A percentile compares a stretch with the other conserved stretches of the same genome.
These are phyloP conservation scores for Excoecaria cochinchinensis DNA, from an alignment of 345 rosid genomes.

Conservation along the genomic window DNA sequence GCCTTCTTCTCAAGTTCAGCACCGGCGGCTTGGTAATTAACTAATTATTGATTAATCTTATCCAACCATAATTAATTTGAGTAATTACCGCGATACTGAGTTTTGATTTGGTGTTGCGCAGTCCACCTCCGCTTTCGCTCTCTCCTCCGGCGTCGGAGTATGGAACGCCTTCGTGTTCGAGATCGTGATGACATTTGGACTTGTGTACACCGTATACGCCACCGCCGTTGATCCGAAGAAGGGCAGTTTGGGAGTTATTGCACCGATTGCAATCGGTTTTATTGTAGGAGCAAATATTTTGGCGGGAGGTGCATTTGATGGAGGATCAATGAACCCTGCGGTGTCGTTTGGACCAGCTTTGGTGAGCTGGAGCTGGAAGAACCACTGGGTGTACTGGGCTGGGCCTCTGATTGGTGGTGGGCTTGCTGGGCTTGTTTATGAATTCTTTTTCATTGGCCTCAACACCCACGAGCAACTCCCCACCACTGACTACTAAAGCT, in stretches of 20 bases:
- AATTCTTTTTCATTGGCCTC: conserved; percentile 56
- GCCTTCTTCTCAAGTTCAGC: conserved; percentile 73
- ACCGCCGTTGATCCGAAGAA: conserved; percentile 87
- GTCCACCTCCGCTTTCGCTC: conserved; percentile 60
- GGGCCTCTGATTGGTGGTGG: conserved; percentile 91
- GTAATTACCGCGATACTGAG: background rate
- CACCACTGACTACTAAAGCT: conserved; percentile 59
- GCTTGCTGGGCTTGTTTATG: conserved; percentile 74
- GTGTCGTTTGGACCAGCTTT: conserved; percentile 93
- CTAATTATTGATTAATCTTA: background rate
- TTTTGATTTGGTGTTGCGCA: conserved; percentile 24
- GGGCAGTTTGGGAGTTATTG: conserved; percentile 66
- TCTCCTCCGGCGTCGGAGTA: conserved; percentile 69
- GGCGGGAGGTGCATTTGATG: conserved; percentile 87
- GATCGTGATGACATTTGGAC: conserved; percentile 93
- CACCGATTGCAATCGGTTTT: conserved; percentile 88
- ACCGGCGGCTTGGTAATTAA: conserved; percentile 62
- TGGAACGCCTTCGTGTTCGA: conserved; percentile 82
- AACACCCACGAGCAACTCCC: conserved; percentile 65
- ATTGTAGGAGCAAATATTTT: conserved; percentile 88
- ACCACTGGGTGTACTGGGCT: conserved; percentile 96
- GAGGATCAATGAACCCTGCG: conserved; percentile 97
- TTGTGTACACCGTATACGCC: conserved; percentile 89
- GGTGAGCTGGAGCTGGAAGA: conserved; percentile 84
- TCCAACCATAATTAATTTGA: background rate